These are phyloP conservation scores for Wickerhamomyces alni DNA, from an alignment of 805 yeast genomes.

Conservation along the genomic window DNA sequence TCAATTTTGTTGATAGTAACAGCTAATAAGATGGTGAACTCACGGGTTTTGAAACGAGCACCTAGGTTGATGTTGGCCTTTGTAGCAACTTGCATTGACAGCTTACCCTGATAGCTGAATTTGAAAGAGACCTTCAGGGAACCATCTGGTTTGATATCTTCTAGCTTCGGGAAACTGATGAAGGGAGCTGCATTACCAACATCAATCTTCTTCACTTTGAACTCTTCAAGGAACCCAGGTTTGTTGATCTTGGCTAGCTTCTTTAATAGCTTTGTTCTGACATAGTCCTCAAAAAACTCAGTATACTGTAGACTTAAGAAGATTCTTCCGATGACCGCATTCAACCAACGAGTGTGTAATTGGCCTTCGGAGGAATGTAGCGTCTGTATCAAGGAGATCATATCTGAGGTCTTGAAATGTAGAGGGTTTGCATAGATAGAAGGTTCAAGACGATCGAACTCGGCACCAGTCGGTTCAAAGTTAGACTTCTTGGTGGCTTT, in stretches of 20 bases:
- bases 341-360: conserved; percentile 81
- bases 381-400: conserved; percentile 67
- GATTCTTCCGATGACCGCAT: conserved; percentile 78
- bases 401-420: conserved; percentile 64
- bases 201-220: conserved; percentile 62
- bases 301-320: conserved; percentile 76
- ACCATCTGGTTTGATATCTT: conserved; percentile 77
- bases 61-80: conserved; percentile 74
- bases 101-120: conserved; percentile 68
- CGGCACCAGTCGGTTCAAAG: conserved; percentile 11
- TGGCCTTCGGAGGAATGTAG: conserved; percentile 82
- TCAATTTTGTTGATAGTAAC: conserved; percentile 61
- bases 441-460: conserved; percentile 44
- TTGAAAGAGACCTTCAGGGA: conserved; percentile 54
- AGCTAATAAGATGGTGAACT: conserved; percentile 67
- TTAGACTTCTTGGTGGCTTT: conserved; percentile 55
- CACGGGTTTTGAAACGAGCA: conserved; percentile 63
- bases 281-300: conserved; percentile 49
- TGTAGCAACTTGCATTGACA: conserved; percentile 73
- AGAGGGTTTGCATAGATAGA: conserved; percentile 62
- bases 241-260: conserved; percentile 74
- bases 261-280: conserved; percentile 55
- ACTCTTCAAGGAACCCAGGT: conserved; percentile 84
- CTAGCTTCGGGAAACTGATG: conserved; percentile 64
- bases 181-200: conserved; percentile 81